phyloP scores from a whole-genome alignment of 208 protist species.

The Crithidia thermophila region DNA sequence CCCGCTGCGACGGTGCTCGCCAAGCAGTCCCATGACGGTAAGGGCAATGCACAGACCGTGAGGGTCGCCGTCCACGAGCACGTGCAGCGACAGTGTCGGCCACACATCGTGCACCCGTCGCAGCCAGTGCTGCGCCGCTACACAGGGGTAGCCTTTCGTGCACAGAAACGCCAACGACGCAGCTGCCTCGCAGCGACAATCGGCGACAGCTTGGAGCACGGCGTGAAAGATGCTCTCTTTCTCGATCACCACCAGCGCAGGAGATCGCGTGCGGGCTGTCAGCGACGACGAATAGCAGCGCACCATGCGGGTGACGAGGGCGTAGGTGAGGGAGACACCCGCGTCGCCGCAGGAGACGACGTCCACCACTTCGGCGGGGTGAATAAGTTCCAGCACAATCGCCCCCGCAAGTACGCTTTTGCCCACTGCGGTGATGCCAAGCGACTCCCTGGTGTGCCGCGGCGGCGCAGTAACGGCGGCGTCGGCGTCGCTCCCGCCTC shows the following conservation, averaged over 20 bases:
- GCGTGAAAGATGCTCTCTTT: conserved; percentile 73
- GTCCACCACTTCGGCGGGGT: conserved; percentile 12
- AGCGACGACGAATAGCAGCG: conserved; percentile 6
- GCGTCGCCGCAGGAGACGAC: conserved; percentile 6
- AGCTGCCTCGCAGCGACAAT: not conserved
- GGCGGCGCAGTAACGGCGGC: not conserved
- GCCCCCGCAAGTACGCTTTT: conserved; percentile 44
- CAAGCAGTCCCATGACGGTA: conserved; percentile 48
- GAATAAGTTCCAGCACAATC: conserved; percentile 28
- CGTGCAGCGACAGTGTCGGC: conserved; percentile 48
- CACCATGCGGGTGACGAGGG: conserved; percentile 19
- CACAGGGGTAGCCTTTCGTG: conserved; percentile 82
- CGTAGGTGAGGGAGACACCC: conserved; percentile 19
- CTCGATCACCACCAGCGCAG: conserved; percentile 71
- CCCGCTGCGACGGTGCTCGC: not conserved
- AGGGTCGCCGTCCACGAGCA: conserved; percentile 82
- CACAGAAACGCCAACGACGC: conserved; percentile 48
- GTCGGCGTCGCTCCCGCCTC: not conserved
- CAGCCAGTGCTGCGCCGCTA: conserved; percentile 53
- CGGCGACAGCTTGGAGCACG: conserved; percentile 30
- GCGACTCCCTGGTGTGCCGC: conserved; percentile 47
- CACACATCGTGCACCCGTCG: conserved; percentile 46
- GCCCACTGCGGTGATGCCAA: conserved; percentile 47
- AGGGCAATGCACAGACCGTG: conserved; percentile 80
- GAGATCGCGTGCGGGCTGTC: no score